Conservation (phyloP, 1,139 yeast species). For the Diutina sp. region DNA sequence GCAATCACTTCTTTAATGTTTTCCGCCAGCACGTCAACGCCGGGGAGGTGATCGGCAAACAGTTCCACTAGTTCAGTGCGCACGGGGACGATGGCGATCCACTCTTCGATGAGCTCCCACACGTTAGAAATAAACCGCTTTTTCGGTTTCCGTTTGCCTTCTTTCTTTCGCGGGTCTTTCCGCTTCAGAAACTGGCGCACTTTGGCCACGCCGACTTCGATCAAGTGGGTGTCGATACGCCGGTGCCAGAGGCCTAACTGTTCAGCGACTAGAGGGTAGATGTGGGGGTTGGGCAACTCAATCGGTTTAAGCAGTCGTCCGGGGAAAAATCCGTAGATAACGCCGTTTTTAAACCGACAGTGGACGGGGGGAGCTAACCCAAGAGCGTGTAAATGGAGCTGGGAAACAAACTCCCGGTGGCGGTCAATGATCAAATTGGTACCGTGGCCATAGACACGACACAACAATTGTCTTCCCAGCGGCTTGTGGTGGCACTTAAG, state of each 20-base stretch:
- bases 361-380: slow-evolving; percentile 58
- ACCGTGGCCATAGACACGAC: slow-evolving; percentile 68
- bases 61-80: slow-evolving; percentile 28
- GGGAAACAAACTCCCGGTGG: slow-evolving; percentile 65
- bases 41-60: slow-evolving; percentile 21
- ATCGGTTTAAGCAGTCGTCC: slow-evolving; percentile 52
- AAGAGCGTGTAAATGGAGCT: slow-evolving; percentile 46
- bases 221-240: slow-evolving; percentile 26
- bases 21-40: slow-evolving; percentile 11
- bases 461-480: slow-evolving; percentile 29
- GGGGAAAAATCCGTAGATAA: slow-evolving; percentile 56
- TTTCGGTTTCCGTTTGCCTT: slow-evolving; percentile 1
- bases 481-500: slow-evolving; percentile 31
- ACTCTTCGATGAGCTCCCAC: slow-evolving; percentile 48
- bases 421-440: slow-evolving; percentile 65
- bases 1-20: slow-evolving; percentile 27
- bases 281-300: slow-evolving; percentile 33
- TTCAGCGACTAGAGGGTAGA: slow-evolving; percentile 51
- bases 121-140: slow-evolving; percentile 26
- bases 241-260: slow-evolving; percentile 67
- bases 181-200: slow-evolving; percentile 20
- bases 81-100: slow-evolving; percentile 51
- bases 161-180: slow-evolving; percentile 12
- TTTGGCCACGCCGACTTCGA: slow-evolving; percentile 39
- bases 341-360: slow-evolving; percentile 62